These are phyloP conservation scores for Penicillium psychrosexuale DNA, from an alignment of 2,329 filamentous ascomycete species.

Conservation along the genomic window DNA sequence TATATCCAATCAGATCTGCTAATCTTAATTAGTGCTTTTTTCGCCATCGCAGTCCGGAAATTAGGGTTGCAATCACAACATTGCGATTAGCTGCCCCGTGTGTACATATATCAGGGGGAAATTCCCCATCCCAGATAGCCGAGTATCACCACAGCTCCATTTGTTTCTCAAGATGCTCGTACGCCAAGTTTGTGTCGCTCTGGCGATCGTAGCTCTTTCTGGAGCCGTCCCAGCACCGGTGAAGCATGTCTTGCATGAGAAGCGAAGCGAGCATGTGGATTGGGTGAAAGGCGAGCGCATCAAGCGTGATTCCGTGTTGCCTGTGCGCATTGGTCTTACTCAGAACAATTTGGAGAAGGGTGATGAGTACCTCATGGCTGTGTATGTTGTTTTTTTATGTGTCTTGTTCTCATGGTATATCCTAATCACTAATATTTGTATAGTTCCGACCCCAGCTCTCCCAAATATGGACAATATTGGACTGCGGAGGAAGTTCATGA, in stretches of 20 bases:
- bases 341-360: slow-evolving; percentile 47
- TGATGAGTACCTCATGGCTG: slow-evolving; percentile 45
- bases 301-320: slow-evolving; percentile 36
- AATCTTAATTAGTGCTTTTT: slow-evolving; percentile 1
- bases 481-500: slow-evolving; percentile 43
- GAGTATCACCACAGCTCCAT: background rate
- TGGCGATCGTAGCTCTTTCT: slow-evolving; percentile 22
- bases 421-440: background rate
- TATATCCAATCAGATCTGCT: slow-evolving; percentile 13
- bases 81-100: background rate
- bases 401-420: background rate
- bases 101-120: slow-evolving; percentile 15
- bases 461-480: slow-evolving; percentile 45
- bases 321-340: slow-evolving; percentile 48
- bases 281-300: slow-evolving; percentile 42
- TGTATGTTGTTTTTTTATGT: slow-evolving; percentile 24
- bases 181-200: slow-evolving; percentile 13
- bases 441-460: slow-evolving; percentile 43
- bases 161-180: slow-evolving; percentile 15
- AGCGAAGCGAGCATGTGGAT: slow-evolving; percentile 33
- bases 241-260: slow-evolving; percentile 46
- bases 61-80: slow-evolving; percentile 6
- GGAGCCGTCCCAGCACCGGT: slow-evolving; percentile 27
- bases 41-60: slow-evolving; percentile 4
- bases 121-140: background rate